Evolutionary conservation across 352 stramenopile genomes (phyloP).

Genomic region (Pythium aristosporum): DNA sequence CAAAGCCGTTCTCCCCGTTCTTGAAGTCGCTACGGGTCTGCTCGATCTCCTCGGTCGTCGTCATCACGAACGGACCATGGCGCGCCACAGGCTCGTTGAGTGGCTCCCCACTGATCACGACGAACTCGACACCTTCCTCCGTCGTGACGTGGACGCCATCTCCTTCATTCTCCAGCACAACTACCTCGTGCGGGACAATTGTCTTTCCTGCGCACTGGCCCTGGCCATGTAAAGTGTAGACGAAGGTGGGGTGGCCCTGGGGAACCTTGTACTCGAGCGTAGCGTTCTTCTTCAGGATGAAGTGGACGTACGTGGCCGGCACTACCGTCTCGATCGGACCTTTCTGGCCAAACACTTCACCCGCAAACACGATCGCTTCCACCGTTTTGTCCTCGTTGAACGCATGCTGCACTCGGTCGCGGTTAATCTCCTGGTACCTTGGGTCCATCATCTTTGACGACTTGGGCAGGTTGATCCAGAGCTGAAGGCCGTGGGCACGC

Average conservation of each 20-base stretch:
- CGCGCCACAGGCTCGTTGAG: constrained; percentile 62
- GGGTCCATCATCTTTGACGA: constrained; percentile 35
- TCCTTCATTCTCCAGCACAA: constrained; percentile 48
- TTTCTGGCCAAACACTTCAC: constrained; percentile 33
- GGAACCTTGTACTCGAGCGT: constrained; percentile 31
- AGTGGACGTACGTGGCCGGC: constrained; percentile 41
- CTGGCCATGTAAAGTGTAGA: constrained; percentile 20
- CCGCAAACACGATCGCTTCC: constrained; percentile 37
- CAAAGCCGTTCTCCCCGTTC: constrained; percentile 32
- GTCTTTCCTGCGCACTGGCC: constrained; percentile 1
- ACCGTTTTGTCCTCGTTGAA: constrained; percentile 29
- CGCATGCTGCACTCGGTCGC: constrained; percentile 26
- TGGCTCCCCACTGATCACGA: constrained; percentile 55
- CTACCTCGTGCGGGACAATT: constrained; percentile 39
- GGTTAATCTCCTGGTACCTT: constrained; percentile 38
- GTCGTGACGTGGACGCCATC: constrained; percentile 46
- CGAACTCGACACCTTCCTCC: constrained; percentile 45
- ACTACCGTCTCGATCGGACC: constrained; percentile 29
- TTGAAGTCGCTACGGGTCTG: constrained; percentile 30
- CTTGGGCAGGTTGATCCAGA: constrained; percentile 41
- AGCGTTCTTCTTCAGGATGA: constrained; percentile 27
- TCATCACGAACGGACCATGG: constrained; percentile 79
- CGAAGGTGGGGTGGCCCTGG: constrained; percentile 31
- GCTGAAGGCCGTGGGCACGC: constrained; percentile 30
- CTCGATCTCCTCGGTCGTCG: constrained; percentile 49